Evolutionary conservation across 2,329 filamentous ascomycete species (phyloP).

Genomic region (Aphanoascus verrucosus): DNA sequence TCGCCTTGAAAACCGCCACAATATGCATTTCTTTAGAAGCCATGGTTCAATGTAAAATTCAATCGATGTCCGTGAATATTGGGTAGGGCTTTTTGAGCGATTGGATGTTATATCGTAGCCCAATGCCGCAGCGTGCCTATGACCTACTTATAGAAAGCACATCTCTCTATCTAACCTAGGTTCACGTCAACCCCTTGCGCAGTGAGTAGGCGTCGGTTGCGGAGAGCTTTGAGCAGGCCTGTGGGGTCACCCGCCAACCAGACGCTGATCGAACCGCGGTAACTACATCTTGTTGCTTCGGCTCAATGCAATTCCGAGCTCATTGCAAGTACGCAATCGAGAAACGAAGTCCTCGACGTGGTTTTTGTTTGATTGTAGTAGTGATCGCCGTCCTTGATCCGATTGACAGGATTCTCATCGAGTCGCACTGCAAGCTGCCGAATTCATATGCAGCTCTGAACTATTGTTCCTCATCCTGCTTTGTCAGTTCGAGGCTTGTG

Average conservation of each 20-base stretch:
- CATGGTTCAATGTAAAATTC: conserved; percentile 17
- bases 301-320: neutral
- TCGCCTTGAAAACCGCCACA: conserved; percentile 23
- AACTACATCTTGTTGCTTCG: neutral
- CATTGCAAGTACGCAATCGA: conserved; percentile 3
- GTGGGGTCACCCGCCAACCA: neutral
- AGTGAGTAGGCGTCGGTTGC: neutral
- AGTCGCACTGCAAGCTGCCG: no score
- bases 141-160: conserved; percentile 1
- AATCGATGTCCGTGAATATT: neutral
- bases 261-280: neutral
- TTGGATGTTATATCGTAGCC: neutral
- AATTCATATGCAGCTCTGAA: no score
- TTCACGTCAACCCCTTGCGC: neutral
- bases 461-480: no score
- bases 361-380: no score
- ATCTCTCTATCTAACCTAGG: conserved; percentile 1
- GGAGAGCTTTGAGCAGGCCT: neutral
- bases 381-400: no score
- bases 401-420: no score
- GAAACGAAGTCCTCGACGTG: no score
- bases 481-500: no score
- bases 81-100: neutral
- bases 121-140: neutral
- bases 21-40: conserved; percentile 24